Conservation (phyloP, 169 alveolate species). For the Ichthyophthirius multifiliis region DNA sequence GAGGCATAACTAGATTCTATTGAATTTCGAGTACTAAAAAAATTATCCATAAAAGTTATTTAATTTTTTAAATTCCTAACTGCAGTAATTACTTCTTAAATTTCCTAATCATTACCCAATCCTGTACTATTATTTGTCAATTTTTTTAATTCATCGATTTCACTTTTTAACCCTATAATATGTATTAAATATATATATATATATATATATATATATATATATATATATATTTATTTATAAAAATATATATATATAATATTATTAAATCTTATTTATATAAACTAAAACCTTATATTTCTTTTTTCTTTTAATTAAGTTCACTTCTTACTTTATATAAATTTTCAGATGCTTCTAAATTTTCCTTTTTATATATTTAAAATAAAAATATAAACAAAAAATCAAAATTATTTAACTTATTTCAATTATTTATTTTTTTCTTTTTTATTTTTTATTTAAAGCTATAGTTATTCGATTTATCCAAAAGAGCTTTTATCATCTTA, state of each 20-base stretch:
- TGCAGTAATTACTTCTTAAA: not conserved
- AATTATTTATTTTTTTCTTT: not conserved
- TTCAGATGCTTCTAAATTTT: not conserved
- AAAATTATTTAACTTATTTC: not conserved
- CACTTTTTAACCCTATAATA: no score
- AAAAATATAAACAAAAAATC: not conserved
- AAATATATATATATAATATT: no score
- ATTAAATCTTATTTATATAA: no score
- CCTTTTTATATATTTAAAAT: not conserved
- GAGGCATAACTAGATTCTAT: not conserved
- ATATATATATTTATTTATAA: no score
- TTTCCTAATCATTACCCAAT: not conserved
- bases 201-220: no score
- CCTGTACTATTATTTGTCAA: not conserved
- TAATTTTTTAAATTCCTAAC: slow-evolving; percentile 13
- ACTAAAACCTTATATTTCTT: not conserved
- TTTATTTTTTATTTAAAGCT: not conserved
- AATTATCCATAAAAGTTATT: not conserved
- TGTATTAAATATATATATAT: no score
- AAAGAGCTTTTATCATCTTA: not conserved
- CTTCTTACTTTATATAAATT: not conserved
- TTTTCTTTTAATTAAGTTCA: not conserved
- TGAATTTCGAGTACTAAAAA: not conserved
- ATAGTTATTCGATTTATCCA: not conserved
- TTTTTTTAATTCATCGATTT: not conserved